phyloP scores from a whole-genome alignment of 164 flowering plant species.

The Pachysandra terminalis region DNA sequence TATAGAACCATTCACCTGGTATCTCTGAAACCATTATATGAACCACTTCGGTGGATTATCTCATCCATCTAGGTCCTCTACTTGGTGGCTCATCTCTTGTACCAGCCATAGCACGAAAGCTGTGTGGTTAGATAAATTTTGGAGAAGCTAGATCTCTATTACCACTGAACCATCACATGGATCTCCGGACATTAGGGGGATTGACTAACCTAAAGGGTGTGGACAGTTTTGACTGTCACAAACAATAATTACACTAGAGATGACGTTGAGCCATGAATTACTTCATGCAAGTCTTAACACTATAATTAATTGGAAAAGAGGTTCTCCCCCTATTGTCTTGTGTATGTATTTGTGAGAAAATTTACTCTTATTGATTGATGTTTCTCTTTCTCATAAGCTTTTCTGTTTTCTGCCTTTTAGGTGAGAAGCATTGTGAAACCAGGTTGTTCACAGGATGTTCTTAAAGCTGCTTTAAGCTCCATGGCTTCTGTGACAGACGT shows the following conservation, averaged over 20 bases:
- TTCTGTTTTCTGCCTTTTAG: slow-evolving; percentile 34
- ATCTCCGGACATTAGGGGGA: too few species aligned
- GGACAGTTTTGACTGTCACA: too few species aligned
- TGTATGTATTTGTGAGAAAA: not conserved
- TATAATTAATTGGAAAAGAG: too few species aligned
- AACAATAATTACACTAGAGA: too few species aligned
- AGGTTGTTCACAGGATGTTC: slow-evolving; percentile 92
- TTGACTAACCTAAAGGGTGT: too few species aligned
- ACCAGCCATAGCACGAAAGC: not conserved
- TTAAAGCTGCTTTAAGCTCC: slow-evolving; percentile 90
- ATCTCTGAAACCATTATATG: not conserved
- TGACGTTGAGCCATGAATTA: too few species aligned
- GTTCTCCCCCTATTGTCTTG: too few species aligned
- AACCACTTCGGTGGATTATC: not conserved
- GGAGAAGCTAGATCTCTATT: too few species aligned
- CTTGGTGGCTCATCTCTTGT: not conserved
- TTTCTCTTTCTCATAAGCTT: not conserved
- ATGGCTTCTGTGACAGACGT: slow-evolving; percentile 95
- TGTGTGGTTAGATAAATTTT: too few species aligned
- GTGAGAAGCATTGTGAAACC: slow-evolving; percentile 89
- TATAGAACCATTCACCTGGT: not conserved
- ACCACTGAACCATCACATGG: too few species aligned
- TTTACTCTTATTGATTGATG: not conserved
- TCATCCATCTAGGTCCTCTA: not conserved
- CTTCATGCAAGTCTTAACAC: too few species aligned